Evolutionary conservation across 495 filamentous ascomycete genomes (phyloP).

Genomic region (Penicillium paxilli): DNA sequence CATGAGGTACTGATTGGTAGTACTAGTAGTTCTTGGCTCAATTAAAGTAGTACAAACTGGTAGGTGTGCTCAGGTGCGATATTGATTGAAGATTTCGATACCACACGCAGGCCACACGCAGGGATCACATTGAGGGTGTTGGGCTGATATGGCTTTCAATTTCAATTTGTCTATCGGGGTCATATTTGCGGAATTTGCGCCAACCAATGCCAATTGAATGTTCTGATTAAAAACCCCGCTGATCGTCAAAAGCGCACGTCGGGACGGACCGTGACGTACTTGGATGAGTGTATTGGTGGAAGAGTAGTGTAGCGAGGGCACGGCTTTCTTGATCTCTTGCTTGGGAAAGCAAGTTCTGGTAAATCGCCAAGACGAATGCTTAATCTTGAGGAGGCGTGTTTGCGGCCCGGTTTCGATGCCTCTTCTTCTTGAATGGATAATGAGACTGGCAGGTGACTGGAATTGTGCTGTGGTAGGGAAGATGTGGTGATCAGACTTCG

Average conservation of each 20-base stretch:
- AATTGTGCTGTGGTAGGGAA: slow-evolving; percentile 5
- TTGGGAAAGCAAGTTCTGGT: slow-evolving; percentile 4
- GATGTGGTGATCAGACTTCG: slow-evolving; percentile 27
- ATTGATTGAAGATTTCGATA: background rate
- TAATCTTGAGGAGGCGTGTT: slow-evolving; percentile 20
- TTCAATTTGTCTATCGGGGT: background rate
- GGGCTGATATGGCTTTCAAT: background rate
- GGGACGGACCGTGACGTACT: slow-evolving; percentile 12
- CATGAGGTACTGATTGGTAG: background rate
- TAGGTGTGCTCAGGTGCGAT: background rate
- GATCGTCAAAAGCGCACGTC: slow-evolving; percentile 24
- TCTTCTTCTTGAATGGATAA: background rate
- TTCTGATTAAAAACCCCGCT: background rate
- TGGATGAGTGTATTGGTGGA: slow-evolving; percentile 17
- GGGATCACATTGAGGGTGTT: background rate
- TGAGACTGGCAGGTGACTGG: background rate
- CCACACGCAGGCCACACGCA: background rate
- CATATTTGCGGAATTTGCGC: background rate
- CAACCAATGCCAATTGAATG: background rate
- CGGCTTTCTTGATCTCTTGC: slow-evolving; percentile 8
- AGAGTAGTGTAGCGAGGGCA: slow-evolving; percentile 20
- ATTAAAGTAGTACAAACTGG: too few relatives aligned
- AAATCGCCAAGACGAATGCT: slow-evolving; percentile 19
- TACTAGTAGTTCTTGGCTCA: background rate
- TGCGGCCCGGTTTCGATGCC: slow-evolving; percentile 5